phyloP scores from a whole-genome alignment of 148 eudicot genomes.

The Chenopodium album region DNA sequence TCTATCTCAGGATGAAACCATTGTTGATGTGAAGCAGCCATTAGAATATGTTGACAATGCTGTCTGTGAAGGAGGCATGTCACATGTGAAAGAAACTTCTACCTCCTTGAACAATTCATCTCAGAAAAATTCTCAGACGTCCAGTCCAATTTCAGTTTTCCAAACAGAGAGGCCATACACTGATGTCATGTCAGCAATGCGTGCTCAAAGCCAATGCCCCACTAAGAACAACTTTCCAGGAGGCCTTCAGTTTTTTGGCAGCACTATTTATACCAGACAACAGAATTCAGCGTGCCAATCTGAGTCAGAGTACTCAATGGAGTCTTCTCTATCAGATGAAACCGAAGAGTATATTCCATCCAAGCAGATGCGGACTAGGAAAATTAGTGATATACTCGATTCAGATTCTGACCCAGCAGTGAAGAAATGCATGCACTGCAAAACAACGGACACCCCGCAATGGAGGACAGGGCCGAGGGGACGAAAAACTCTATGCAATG shows the following conservation, averaged over 20 bases:
- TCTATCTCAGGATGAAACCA: slow-evolving; percentile 14
- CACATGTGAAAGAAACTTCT: slow-evolving; percentile 8
- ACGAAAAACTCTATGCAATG: slow-evolving; percentile 30
- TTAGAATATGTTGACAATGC: slow-evolving; percentile 13
- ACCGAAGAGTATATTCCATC: neutral
- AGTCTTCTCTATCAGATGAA: slow-evolving; percentile 18
- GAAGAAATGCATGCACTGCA: slow-evolving; percentile 31
- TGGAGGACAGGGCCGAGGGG: slow-evolving; percentile 30
- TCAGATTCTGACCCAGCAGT: slow-evolving; percentile 1
- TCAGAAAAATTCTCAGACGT: slow-evolving; percentile 10
- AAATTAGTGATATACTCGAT: slow-evolving; percentile 27
- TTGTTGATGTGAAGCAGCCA: neutral
- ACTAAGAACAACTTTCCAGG: neutral
- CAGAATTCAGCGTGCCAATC: neutral
- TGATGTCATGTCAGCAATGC: neutral
- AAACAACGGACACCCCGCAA: slow-evolving; percentile 17
- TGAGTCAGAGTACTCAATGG: slow-evolving; percentile 1
- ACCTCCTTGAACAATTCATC: slow-evolving; percentile 20
- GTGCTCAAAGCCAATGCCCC: slow-evolving; percentile 10
- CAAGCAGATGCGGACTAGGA: slow-evolving; percentile 18
- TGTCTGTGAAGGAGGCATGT: slow-evolving; percentile 17
- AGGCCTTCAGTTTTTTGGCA: neutral
- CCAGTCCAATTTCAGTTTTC: slow-evolving; percentile 30
- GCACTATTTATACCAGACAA: neutral
- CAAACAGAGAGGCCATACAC: slow-evolving; percentile 12